Evolutionary conservation across 805 yeast species (phyloP), one percentile per base, ranked within the genome.

Genomic region (Lipomyces orientalis): DNA sequence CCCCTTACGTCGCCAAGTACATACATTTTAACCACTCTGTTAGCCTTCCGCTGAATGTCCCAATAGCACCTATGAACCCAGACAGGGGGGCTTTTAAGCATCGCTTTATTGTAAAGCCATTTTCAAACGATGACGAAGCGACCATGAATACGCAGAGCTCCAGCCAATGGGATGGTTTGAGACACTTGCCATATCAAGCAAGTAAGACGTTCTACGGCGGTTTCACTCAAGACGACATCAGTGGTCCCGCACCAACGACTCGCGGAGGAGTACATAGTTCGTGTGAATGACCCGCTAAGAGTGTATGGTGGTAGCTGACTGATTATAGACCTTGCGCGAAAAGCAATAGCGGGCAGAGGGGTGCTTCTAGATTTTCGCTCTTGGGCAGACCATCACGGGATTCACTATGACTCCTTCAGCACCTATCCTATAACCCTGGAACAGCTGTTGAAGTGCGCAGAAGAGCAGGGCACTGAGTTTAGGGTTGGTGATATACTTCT

Each of bases 111-210:
- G 29, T 25, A 3, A 25, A 25, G 29, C 29, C 29, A 25, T 25
- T 25, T 25, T 25, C 29, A 25, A 25, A 58, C 37, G 76, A 74
- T 56, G 76, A 74, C 52, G 73, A 67, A 39, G 39, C 62, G 29
- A 35, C 10, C 14, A 65, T 74, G 59, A 74, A 74, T 62, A 71
- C 76, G 3, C 76, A 74, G 46, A 59, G 68, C 5, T 64, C 72
- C 2, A 64, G 73, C 10, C 76, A 74, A 57, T 74, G 74, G 73
- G 76, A 74, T 64, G 76, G 76, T 1, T 64, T 74, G 34, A 62
- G 76, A 29, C 76, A 74, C 54, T 67, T 64, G 56, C 64, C 68
- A 7, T 73, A 74, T 54, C 71, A 66, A 2, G 58, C 64, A 12
- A 58, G 64, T 51, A 60, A 62, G 43, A 51, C 57, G 12, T 64